A percentile compares a stretch with the other conserved stretches of the same genome.
These are phyloP conservation scores for Zygotorulaspora sp. DNA, from an alignment of 805 yeast species.

Conservation along the genomic window DNA sequence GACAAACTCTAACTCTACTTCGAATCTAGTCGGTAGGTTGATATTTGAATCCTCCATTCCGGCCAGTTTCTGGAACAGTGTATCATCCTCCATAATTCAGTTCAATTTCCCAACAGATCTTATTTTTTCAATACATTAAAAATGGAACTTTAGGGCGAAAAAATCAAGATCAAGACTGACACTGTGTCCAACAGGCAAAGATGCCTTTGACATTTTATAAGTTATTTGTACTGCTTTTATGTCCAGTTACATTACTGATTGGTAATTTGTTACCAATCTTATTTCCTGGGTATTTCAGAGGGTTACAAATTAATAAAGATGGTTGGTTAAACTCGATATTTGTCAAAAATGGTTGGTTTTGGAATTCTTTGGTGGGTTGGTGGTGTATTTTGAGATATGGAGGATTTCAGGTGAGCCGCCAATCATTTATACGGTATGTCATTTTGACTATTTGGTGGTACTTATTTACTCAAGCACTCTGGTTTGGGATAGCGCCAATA, in stretches of 20 bases:
- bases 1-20: conserved; percentile 57
- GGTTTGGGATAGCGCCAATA: conserved; percentile 68
- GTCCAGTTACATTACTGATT: conserved; percentile 43
- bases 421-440: conserved; percentile 39
- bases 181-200: not conserved
- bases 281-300: conserved; percentile 25
- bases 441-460: conserved; percentile 77
- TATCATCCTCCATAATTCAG: not conserved
- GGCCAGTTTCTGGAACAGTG: conserved; percentile 3
- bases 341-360: conserved; percentile 89
- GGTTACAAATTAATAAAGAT: conserved; percentile 43
- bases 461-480: conserved; percentile 74
- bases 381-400: conserved; percentile 18
- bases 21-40: conserved; percentile 47
- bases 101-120: conserved; percentile 4
- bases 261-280: conserved; percentile 45
- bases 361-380: conserved; percentile 57
- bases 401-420: conserved; percentile 20
- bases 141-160: too few species aligned
- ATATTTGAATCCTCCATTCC: conserved; percentile 1
- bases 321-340: conserved; percentile 68
- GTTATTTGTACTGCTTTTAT: conserved; percentile 18
- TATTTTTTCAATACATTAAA: too few species aligned
- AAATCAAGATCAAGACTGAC: too few species aligned
- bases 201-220: conserved; percentile 3